A percentile compares a stretch with the other conserved stretches of the same genome.
Evolutionary conservation across 2,329 filamentous ascomycete genomes (phyloP).

Genomic region (Spiromastix sp.): DNA sequence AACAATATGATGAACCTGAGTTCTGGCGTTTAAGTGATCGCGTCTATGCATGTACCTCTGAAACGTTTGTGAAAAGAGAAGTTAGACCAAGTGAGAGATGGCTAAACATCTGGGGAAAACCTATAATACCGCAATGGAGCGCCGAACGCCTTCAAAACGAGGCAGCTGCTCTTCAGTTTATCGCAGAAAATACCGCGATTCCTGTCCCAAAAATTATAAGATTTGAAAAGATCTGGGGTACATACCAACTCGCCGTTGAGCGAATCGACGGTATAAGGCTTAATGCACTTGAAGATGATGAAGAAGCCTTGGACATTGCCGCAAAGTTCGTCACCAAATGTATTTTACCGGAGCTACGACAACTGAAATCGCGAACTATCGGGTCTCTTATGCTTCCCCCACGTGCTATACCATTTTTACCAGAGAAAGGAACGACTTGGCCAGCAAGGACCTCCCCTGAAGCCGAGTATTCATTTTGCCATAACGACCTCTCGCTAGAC

Average conservation of each 20-base stretch:
- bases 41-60: not conserved
- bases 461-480: conserved; percentile 1
- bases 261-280: conserved; percentile 3
- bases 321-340: conserved; percentile 1
- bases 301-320: conserved; percentile 4
- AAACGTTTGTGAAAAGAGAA: conserved; percentile 3
- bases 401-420: conserved; percentile 1
- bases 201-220: conserved; percentile 7
- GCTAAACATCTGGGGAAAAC: not conserved
- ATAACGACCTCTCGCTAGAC: not conserved
- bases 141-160: conserved; percentile 8
- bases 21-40: not conserved
- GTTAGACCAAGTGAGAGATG: conserved; percentile 1
- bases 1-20: not conserved
- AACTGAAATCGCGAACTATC: conserved; percentile 4
- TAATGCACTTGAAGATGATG: conserved; percentile 3
- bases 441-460: conserved; percentile 2
- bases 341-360: conserved; percentile 2
- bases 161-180: conserved; percentile 6
- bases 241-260: conserved; percentile 4
- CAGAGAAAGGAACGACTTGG: conserved; percentile 2
- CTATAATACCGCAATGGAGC: not conserved
- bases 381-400: conserved; percentile 3
- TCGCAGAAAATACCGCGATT: conserved; percentile 6
- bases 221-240: conserved; percentile 1